Base-by-base conservation (phyloP, 768 basidiomycete genomes). In the Sarcodon sp. region DNA sequence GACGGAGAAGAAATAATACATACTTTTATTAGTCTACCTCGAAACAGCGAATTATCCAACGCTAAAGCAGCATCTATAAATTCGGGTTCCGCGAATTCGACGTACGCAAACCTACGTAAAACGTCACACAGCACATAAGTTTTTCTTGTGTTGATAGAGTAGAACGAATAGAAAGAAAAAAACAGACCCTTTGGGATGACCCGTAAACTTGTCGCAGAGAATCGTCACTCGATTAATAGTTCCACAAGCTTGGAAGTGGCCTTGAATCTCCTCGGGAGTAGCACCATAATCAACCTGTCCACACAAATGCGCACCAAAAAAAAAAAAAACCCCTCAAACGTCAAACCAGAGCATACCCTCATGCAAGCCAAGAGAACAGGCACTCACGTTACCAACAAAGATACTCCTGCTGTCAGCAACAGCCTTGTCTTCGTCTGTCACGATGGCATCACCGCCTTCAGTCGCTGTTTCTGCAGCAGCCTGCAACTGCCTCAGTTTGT, bases 141-240 rank as follows among this genome's bases (percentile, higher is more conserved):
- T 4, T 7, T 48, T 49, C 33, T 35, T 48, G 35, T 47, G 43
- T 18, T 49, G 12, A 36, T 18, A 33, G 44, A 51, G 44, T 33
- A 36, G 12, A 51, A 47, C n/a, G 27, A 47, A 41, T 7, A 37
- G 11, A 27, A 11, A 46, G 13, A 31, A 7, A 3, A 54, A 61
- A 45, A 61, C 69, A 33, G 54, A 92, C 92, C 96, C 96, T 79
- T 97, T 97, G 43, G 96, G 94, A 68, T 97, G 93, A 44, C 96
- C 96, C 18, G 94, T 98, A 66, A 94, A 98, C 69, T 98, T 98
- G 76, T 99, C 96, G 65, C 94, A 98, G 31, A 99, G 80, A 59
- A 99, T 99, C 0, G 96, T 99, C 38, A 99, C 92, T 57, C 96
- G 80, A 69, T 99, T 99, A 66, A 99, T 99, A 12, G 87, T 90